phyloP scores from a whole-genome alignment of 2,329 filamentous ascomycete species.

The Claviceps cyperi region DNA sequence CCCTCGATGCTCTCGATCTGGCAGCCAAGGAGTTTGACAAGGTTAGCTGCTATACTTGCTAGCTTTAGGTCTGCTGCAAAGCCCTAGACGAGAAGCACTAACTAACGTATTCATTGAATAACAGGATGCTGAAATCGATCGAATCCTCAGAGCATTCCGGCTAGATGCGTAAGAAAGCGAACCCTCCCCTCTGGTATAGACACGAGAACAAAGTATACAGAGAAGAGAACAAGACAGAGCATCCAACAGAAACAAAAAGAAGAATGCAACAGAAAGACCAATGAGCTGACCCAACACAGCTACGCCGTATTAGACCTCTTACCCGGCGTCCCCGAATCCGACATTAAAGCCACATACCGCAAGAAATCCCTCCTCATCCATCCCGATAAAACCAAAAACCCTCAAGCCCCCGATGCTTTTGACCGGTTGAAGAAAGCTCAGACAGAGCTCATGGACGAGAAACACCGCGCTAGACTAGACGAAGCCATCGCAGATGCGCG shows the following conservation, averaged over 20 bases:
- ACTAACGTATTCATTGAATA: conserved; percentile 8
- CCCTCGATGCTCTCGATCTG: conserved; percentile 65
- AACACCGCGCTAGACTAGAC: conserved; percentile 72
- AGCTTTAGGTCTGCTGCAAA: too few relatives aligned
- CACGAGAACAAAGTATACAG: background rate
- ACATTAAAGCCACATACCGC: conserved; percentile 90
- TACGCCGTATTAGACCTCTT: conserved; percentile 94
- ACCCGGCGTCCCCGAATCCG: conserved; percentile 84
- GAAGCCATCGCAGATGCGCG: conserved; percentile 93
- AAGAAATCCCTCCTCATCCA: conserved; percentile 98
- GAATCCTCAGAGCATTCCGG: conserved; percentile 81
- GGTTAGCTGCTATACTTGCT: conserved; percentile 32
- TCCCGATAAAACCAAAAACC: conserved; percentile 92
- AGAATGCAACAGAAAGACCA: background rate
- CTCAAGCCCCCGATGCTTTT: conserved; percentile 83
- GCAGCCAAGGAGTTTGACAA: conserved; percentile 89
- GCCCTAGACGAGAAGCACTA: background rate
- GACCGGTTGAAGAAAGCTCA: conserved; percentile 94
- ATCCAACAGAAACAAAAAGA: background rate
- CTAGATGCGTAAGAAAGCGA: conserved; percentile 37
- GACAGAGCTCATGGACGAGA: conserved; percentile 83
- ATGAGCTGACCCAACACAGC: conserved; percentile 22
- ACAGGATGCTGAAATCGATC: conserved; percentile 87
- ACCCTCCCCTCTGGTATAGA: background rate
- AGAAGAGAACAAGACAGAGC: background rate